Conservation (phyloP, 805 yeast genomes). For the Tetrapisispora phaffii region DNA sequence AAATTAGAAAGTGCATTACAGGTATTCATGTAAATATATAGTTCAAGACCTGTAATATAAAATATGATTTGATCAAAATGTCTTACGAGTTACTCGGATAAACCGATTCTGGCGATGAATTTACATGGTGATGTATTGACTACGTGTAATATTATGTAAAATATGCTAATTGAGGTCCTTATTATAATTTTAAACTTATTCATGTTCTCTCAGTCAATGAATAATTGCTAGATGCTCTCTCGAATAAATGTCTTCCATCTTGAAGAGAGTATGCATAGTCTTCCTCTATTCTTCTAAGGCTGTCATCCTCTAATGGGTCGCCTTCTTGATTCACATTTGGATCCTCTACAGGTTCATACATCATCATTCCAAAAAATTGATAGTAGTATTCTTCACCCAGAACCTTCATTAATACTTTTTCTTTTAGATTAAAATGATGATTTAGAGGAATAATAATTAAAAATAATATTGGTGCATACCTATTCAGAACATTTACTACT, state of each 20-base stretch:
- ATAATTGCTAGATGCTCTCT: conserved; percentile 21
- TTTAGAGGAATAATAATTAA: conserved; percentile 19
- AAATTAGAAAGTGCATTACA: conserved; percentile 76
- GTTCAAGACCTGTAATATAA: background rate
- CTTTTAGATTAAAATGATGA: conserved; percentile 23
- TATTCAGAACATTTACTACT: conserved; percentile 20
- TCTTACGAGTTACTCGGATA: too few species aligned
- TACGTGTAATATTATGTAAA: too few species aligned
- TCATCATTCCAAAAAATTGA: conserved; percentile 27
- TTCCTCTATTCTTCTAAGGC: conserved; percentile 34
- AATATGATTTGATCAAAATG: background rate
- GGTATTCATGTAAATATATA: conserved; percentile 25
- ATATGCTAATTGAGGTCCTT: background rate
- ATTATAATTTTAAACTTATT: background rate
- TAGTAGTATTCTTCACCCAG: conserved; percentile 29
- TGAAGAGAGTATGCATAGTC: conserved; percentile 28
- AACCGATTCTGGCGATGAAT: too few species aligned
- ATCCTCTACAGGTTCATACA: conserved; percentile 18
- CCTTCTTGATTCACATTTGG: conserved; percentile 2
- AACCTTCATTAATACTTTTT: conserved; percentile 20
- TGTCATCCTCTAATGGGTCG: conserved; percentile 9
- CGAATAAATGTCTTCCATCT: conserved; percentile 27
- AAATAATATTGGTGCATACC: conserved; percentile 22
- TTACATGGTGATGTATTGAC: too few species aligned
- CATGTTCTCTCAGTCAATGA: conserved; percentile 4